Evolutionary conservation across 108 stramenopile species (phyloP).

Genomic region (Skeletonema costatum): DNA sequence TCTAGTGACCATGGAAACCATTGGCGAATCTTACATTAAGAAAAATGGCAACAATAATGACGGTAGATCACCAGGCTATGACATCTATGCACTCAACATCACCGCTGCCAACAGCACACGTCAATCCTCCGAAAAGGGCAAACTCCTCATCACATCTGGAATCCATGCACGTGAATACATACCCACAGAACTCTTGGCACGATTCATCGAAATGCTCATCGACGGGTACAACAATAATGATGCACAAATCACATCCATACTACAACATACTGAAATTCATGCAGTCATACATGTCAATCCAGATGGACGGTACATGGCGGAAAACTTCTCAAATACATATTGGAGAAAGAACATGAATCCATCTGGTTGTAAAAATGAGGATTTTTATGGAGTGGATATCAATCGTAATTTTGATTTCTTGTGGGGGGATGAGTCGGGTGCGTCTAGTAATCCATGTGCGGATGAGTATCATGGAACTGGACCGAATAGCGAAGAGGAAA

Average conservation of each 20-base stretch:
- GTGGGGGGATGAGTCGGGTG: slow-evolving; percentile 56
- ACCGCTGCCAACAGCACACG: slow-evolving; percentile 2
- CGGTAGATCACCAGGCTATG: slow-evolving; percentile 3
- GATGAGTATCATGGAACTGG: slow-evolving; percentile 37
- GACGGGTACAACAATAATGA: slow-evolving; percentile 18
- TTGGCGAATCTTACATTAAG: slow-evolving; percentile 50
- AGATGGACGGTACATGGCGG: slow-evolving; percentile 37
- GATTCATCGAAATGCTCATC: slow-evolving; percentile 20
- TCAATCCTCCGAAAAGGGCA: slow-evolving; percentile 6
- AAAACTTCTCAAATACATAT: background rate
- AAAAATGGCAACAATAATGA: slow-evolving; percentile 16
- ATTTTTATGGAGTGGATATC: slow-evolving; percentile 40
- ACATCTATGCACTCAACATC: slow-evolving; percentile 32
- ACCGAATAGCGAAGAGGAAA: slow-evolving; percentile 58
- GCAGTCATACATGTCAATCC: slow-evolving; percentile 39
- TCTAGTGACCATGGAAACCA: slow-evolving; percentile 23
- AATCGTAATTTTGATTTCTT: slow-evolving; percentile 64
- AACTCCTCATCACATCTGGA: slow-evolving; percentile 26
- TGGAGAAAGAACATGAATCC: slow-evolving; percentile 43
- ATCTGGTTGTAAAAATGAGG: background rate
- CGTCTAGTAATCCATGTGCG: slow-evolving; percentile 35
- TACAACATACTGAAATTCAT: slow-evolving; percentile 44
- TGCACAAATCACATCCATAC: slow-evolving; percentile 44
- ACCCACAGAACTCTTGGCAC: slow-evolving; percentile 32
- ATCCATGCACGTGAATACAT: slow-evolving; percentile 41